A percentile compares a stretch with the other conserved stretches of the same genome.
Evolutionary conservation across 768 basidiomycete genomes (phyloP).

Genomic region (Panaeolus cyanescens): DNA sequence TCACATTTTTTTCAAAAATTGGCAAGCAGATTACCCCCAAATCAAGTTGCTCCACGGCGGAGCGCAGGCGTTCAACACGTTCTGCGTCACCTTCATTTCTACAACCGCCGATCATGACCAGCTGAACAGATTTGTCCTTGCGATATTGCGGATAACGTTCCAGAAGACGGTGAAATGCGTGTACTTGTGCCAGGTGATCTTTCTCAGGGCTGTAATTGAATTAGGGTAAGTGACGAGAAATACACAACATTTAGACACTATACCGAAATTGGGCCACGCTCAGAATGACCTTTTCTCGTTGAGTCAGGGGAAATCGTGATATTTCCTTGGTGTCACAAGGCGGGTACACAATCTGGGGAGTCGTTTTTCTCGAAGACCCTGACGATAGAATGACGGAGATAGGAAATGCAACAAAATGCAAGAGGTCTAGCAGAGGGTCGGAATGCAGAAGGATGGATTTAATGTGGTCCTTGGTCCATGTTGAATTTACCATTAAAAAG

Average conservation of each 20-base stretch:
- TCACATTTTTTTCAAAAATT: not conserved
- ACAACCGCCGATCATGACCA: constrained; percentile 84
- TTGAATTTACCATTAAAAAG: constrained; percentile 92
- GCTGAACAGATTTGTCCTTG: constrained; percentile 38
- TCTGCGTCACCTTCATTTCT: constrained; percentile 76
- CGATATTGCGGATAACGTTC: constrained; percentile 58
- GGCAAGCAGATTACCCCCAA: constrained; percentile 52
- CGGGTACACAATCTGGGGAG: constrained; percentile 74
- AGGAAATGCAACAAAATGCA: constrained; percentile 47
- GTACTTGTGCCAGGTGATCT: constrained; percentile 81
- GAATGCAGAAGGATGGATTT: constrained; percentile 66
- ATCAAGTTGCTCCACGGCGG: constrained; percentile 59
- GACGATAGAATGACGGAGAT: constrained; percentile 28
- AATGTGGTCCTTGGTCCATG: constrained; percentile 91
- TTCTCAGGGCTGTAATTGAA: constrained; percentile 78
- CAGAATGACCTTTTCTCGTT: constrained; percentile 66
- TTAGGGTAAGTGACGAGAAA: not conserved
- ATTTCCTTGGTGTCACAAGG: constrained; percentile 88
- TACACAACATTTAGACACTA: constrained; percentile 16
- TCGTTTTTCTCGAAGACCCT: constrained; percentile 21
- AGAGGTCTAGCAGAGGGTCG: constrained; percentile 48
- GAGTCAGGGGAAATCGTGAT: constrained; percentile 50
- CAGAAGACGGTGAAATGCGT: constrained; percentile 65
- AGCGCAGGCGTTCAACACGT: constrained; percentile 63
- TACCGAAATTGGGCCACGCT: constrained; percentile 95